Base-by-base conservation (phyloP, 176 grass and related monocot species). In the Echinochloa phyllopogon region DNA sequence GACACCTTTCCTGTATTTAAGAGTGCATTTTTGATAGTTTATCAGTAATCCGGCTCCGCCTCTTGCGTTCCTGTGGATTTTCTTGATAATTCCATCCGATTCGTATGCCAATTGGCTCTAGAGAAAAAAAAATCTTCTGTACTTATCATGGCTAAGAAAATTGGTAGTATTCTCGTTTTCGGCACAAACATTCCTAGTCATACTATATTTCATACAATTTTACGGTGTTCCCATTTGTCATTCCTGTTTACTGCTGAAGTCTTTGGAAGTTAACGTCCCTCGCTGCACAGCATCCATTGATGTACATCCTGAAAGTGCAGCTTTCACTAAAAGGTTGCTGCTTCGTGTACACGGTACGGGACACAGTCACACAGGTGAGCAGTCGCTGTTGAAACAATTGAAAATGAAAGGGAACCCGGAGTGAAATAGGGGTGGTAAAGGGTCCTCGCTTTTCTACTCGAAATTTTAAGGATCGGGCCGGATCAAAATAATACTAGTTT, bases 1-100 rank as follows among this genome's bases (percentile, higher is more conserved):
- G 72, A 77, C 77, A 68, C 49, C 17, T 85, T 81, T 91, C 43
- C 27, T 89, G 86, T 86, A 92, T 86, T 83, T 83, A 89, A 86
- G 72, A 82, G 83, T 82, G 73, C 78, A 75, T 79, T 92, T 87
- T 91, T 17, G 3, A 64, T 91, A 87, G 75, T 38, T 4, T 21
- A 48, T 17, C 39, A 65, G 50, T 29, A 44, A 38, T 75, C 53
- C 55, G 18, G 38, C 16, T 45, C 41, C 2, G 0, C 1, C 36
- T 16, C 66, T 17, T 18, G 25, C 7, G 0, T 1, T 12, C 18
- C 3, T 37, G 11, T 80, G 23, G 29, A 61, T 25, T 58, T 43
- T 57, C 4, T 20, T 14, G 49, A 9, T 38, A 36, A 17, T 4
- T n/a, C 11, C 73, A 9, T 10, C 47, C 18, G 27, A 20, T 21